A percentile compares a stretch with the other conserved stretches of the same genome.
phyloP scores from a whole-genome alignment of 306 rosid genomes.

The Casuarina cunninghamiana region DNA sequence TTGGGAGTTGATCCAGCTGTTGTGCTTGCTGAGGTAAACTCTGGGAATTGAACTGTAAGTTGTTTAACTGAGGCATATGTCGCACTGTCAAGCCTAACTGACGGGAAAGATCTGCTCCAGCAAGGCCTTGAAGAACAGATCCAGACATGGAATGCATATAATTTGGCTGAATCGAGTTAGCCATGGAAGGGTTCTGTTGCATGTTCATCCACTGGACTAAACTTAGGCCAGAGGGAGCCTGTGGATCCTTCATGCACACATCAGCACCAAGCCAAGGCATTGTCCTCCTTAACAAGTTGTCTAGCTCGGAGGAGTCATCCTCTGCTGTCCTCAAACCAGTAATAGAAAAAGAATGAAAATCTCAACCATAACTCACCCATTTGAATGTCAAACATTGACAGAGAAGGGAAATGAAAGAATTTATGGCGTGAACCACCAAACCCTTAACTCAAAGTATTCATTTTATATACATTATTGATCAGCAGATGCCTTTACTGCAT shows the following conservation, averaged over 20 bases:
- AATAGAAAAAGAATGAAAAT: conserved; percentile 8
- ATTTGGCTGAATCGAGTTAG: conserved; percentile 70
- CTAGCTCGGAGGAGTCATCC: conserved; percentile 70
- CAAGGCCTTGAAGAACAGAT: conserved; percentile 64
- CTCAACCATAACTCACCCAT: neutral
- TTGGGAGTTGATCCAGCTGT: conserved; percentile 75
- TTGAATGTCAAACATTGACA: neutral
- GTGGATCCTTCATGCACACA: conserved; percentile 76
- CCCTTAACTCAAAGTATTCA: neutral
- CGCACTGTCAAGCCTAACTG: conserved; percentile 67
- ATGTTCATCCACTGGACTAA: conserved; percentile 98
- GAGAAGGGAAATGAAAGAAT: neutral
- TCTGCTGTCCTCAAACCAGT: conserved; percentile 44
- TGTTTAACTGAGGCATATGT: conserved; percentile 66
- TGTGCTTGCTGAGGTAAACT: conserved; percentile 68
- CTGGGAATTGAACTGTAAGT: conserved; percentile 55
- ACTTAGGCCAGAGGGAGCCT: conserved; percentile 74
- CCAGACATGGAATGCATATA: conserved; percentile 62
- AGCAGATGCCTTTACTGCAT: neutral
- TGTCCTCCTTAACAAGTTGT: conserved; percentile 65
- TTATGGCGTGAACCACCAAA: neutral
- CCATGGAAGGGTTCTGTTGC: conserved; percentile 73
- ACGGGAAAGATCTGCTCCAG: conserved; percentile 64
- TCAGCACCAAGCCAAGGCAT: conserved; percentile 94
- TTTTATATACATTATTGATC: neutral